Conservation (phyloP, 2,329 filamentous ascomycete genomes). For the Aspergillus sclerotialis region DNA sequence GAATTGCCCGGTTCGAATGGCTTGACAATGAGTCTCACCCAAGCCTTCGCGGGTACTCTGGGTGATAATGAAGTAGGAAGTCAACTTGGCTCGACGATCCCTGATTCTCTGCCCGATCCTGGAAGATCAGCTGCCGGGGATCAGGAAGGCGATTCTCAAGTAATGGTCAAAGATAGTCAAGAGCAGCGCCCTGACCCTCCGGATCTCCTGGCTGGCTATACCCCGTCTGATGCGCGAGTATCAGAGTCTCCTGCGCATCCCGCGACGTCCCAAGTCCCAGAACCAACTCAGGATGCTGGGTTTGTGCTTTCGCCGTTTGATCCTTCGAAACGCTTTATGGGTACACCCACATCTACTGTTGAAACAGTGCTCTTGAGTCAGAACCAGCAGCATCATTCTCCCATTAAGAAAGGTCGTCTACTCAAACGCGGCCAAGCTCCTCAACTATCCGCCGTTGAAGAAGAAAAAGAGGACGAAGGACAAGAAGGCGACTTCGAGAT, state of each 20-base stretch:
- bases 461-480: too few species aligned
- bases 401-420: conserved; percentile 53
- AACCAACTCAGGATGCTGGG: conserved; percentile 74
- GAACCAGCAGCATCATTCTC: conserved; percentile 48
- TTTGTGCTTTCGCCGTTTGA: conserved; percentile 68
- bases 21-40: conserved; percentile 63
- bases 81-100: conserved; percentile 46
- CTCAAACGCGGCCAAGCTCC: conserved; percentile 43
- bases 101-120: conserved; percentile 43
- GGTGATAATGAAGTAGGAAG: conserved; percentile 49
- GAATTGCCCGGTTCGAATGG: conserved; percentile 49
- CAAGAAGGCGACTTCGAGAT: conserved; percentile 28
- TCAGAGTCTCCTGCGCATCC: conserved; percentile 29
- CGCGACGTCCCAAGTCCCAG: conserved; percentile 56
- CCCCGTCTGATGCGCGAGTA: conserved; percentile 25
- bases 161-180: conserved; percentile 54
- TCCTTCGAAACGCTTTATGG: conserved; percentile 56
- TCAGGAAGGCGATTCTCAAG: conserved; percentile 56
- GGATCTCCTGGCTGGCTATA: conserved; percentile 39
- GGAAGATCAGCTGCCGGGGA: conserved; percentile 52
- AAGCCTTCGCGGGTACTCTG: conserved; percentile 88
- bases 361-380: conserved; percentile 58
- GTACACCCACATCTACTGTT: conserved; percentile 59
- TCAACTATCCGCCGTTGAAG: conserved; percentile 41
- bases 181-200: conserved; percentile 33